Evolutionary conservation across 2,329 filamentous ascomycete species (phyloP).

Genomic region (Ophiognomonia clavigignenti-juglandacearum): DNA sequence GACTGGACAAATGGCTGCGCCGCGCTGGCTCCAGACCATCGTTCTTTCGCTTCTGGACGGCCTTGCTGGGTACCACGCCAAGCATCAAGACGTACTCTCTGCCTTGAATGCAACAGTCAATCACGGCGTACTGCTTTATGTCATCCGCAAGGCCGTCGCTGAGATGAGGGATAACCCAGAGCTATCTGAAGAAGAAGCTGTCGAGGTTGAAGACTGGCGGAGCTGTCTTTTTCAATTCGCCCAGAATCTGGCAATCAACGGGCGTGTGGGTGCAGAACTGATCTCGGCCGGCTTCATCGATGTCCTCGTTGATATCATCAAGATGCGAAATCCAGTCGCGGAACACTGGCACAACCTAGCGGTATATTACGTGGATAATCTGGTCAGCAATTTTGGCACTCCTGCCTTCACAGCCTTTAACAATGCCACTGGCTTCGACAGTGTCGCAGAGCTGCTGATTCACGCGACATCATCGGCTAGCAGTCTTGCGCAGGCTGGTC

Average conservation of each 20-base stretch:
- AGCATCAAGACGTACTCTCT: constrained; percentile 75
- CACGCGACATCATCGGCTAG: constrained; percentile 71
- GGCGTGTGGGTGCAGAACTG: constrained; percentile 74
- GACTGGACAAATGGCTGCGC: constrained; percentile 62
- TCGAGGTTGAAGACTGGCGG: constrained; percentile 81
- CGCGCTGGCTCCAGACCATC: constrained; percentile 74
- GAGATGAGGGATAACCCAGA: constrained; percentile 62
- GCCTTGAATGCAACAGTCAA: constrained; percentile 96
- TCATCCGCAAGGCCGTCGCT: constrained; percentile 84
- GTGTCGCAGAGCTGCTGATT: constrained; percentile 82
- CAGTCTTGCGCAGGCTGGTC: constrained; percentile 58
- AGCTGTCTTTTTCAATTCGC: constrained; percentile 85
- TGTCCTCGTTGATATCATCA: constrained; percentile 83
- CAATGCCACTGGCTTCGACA: constrained; percentile 76
- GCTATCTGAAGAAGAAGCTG: constrained; percentile 55
- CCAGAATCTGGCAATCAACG: constrained; percentile 70
- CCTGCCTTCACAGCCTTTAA: constrained; percentile 83
- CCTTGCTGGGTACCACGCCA: constrained; percentile 72
- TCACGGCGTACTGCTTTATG: constrained; percentile 89
- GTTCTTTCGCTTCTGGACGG: constrained; percentile 79
- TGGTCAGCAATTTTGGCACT: constrained; percentile 73
- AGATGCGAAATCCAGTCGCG: constrained; percentile 74
- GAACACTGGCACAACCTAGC: constrained; percentile 80
- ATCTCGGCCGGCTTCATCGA: constrained; percentile 86
- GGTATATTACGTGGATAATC: constrained; percentile 80